Conservation (phyloP, 2,329 filamentous ascomycete genomes). For the Scedosporium minutisporum region DNA sequence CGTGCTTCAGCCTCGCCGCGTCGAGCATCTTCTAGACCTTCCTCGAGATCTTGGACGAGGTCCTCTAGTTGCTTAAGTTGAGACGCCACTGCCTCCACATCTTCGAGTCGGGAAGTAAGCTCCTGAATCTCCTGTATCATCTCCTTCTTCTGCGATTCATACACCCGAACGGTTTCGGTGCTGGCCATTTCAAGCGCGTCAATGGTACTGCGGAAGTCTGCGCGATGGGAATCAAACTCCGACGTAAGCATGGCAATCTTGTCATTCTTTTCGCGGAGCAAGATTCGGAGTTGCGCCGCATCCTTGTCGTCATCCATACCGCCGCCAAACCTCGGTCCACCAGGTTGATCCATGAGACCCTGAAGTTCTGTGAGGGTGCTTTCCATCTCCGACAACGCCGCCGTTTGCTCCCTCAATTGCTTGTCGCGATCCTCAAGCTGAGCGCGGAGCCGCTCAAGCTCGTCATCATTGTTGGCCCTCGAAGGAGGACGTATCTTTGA, state of each 20-base stretch:
- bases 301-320: slow-evolving; percentile 53
- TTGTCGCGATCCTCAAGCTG: slow-evolving; percentile 77
- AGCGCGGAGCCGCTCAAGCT: slow-evolving; percentile 61
- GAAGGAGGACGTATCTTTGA: slow-evolving; percentile 44
- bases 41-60: slow-evolving; percentile 90
- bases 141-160: slow-evolving; percentile 85
- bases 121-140: slow-evolving; percentile 76
- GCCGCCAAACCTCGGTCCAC: slow-evolving; percentile 1
- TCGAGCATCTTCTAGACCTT: slow-evolving; percentile 88
- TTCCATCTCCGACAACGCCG: slow-evolving; percentile 82
- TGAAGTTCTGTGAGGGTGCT: slow-evolving; percentile 70
- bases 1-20: slow-evolving; percentile 91
- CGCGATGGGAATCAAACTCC: slow-evolving; percentile 89
- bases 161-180: slow-evolving; percentile 89
- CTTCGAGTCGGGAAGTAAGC: slow-evolving; percentile 70
- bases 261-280: slow-evolving; percentile 91
- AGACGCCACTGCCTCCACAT: slow-evolving; percentile 81
- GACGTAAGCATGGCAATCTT: slow-evolving; percentile 87
- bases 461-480: slow-evolving; percentile 55
- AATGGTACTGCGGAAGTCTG: slow-evolving; percentile 93
- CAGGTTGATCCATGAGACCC: slow-evolving; percentile 52
- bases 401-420: slow-evolving; percentile 80
- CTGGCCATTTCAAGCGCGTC: slow-evolving; percentile 94
- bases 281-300: slow-evolving; percentile 63
- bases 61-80: slow-evolving; percentile 95